These are phyloP conservation scores for Gypsophila paniculata DNA, from an alignment of 179 eudicot genomes.

Conservation along the genomic window DNA sequence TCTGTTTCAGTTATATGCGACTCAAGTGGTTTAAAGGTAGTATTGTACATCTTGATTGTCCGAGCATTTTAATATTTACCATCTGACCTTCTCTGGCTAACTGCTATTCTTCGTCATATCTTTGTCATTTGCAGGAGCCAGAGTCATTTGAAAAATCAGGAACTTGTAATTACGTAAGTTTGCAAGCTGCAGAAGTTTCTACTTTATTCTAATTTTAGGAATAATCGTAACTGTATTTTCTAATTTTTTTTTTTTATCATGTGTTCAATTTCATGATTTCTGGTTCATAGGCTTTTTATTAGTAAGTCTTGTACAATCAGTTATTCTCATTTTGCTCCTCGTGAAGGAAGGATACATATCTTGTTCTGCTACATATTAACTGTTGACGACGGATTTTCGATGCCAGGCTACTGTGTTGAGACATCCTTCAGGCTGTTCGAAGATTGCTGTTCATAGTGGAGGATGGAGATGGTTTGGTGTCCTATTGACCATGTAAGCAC, in stretches of 20 bases:
- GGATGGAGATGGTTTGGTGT: constrained; percentile 84
- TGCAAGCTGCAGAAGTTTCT: background rate
- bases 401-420: constrained; percentile 60
- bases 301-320: background rate
- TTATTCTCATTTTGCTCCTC: background rate
- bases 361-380: background rate
- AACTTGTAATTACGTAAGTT: constrained; percentile 70
- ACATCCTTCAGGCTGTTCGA: constrained; percentile 94
- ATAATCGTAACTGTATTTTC: background rate
- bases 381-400: constrained; percentile 8
- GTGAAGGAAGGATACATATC: background rate
- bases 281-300: background rate
- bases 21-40: constrained; percentile 49
- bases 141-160: constrained; percentile 49
- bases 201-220: background rate
- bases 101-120: background rate
- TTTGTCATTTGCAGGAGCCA: constrained; percentile 59
- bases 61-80: background rate
- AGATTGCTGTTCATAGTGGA: constrained; percentile 39
- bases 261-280: background rate
- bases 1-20: constrained; percentile 76
- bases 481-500: constrained; percentile 58
- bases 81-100: constrained; percentile 7
- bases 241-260: background rate
- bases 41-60: constrained; percentile 23